A percentile compares a stretch with the other conserved stretches of the same genome.
Evolutionary conservation across 2,329 filamentous ascomycete genomes (phyloP).

Genomic region (Stemphylium vesicarium): DNA sequence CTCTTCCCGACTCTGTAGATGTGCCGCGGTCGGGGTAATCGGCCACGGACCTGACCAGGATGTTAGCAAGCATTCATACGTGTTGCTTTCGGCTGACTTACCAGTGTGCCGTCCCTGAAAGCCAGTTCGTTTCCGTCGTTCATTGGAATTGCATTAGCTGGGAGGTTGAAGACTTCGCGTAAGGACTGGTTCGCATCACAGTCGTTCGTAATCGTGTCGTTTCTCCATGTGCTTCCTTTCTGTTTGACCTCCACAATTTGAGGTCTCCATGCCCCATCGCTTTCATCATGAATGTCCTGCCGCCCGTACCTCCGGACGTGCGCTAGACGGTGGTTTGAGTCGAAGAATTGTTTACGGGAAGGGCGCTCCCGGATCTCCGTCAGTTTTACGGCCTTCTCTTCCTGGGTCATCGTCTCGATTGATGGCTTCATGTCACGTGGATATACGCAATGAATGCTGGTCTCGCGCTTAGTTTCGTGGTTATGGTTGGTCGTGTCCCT

Average conservation of each 20-base stretch:
- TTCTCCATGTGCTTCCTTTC: not conserved
- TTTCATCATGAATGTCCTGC: constrained; percentile 27
- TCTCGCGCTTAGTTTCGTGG: constrained; percentile 1
- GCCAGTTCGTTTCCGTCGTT: constrained; percentile 36
- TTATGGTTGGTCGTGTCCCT: not conserved
- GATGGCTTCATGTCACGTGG: constrained; percentile 6
- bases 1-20: constrained; percentile 32
- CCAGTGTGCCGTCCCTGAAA: constrained; percentile 35
- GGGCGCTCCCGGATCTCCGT: constrained; percentile 39
- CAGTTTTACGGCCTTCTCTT: constrained; percentile 30
- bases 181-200: constrained; percentile 5
- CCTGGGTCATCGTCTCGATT: constrained; percentile 26
- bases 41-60: constrained; percentile 27
- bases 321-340: constrained; percentile 22
- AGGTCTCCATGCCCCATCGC: constrained; percentile 19
- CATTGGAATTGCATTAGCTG: constrained; percentile 33
- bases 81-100: constrained; percentile 10
- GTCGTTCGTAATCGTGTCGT: not conserved
- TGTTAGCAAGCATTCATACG: constrained; percentile 4
- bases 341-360: constrained; percentile 43
- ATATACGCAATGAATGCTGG: constrained; percentile 16
- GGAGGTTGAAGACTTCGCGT: constrained; percentile 28
- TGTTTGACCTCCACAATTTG: not conserved
- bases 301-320: constrained; percentile 19
- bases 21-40: constrained; percentile 26